These are phyloP conservation scores for Prototheca cutis DNA, from an alignment of 163 green algal species.

Conservation along the genomic window DNA sequence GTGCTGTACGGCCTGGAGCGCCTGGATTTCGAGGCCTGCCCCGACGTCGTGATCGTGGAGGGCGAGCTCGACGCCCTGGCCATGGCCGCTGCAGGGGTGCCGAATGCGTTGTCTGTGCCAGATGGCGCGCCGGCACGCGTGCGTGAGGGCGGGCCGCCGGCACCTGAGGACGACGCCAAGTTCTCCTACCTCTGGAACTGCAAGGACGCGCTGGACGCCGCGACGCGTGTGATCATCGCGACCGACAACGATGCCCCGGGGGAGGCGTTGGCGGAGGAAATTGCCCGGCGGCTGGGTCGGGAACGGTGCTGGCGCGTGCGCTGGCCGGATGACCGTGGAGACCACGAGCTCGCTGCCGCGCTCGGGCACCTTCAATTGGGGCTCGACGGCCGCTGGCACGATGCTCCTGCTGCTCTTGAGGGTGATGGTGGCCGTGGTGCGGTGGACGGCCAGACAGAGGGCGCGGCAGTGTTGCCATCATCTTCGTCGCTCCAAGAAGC, in stretches of 20 bases:
- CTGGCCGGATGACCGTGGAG: slow-evolving; percentile 28
- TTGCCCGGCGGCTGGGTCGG: slow-evolving; percentile 54
- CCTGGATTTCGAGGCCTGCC: slow-evolving; percentile 9
- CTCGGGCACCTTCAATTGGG: background rate
- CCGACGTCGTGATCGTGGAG: slow-evolving; percentile 45
- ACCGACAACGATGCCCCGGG: slow-evolving; percentile 70
- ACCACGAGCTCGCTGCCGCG: slow-evolving; percentile 18
- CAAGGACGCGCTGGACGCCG: slow-evolving; percentile 44
- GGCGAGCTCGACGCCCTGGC: slow-evolving; percentile 63
- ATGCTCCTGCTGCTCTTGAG: too few species aligned
- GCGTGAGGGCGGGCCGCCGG: slow-evolving; percentile 26
- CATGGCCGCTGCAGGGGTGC: slow-evolving; percentile 46
- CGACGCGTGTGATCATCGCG: slow-evolving; percentile 42
- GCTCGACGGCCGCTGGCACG: too few species aligned
- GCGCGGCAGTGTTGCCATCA: too few species aligned
- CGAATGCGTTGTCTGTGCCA: slow-evolving; percentile 56
- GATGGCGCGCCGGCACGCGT: slow-evolving; percentile 57
- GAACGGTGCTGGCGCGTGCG: slow-evolving; percentile 61
- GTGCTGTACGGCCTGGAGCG: slow-evolving; percentile 79
- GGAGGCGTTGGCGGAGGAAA: slow-evolving; percentile 63
- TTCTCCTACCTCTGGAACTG: slow-evolving; percentile 71
- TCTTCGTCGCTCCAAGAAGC: too few species aligned
- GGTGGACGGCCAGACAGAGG: too few species aligned
- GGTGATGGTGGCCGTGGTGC: too few species aligned
- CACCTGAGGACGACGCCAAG: slow-evolving; percentile 54